A percentile compares a stretch with the other conserved stretches of the same genome.
phyloP scores from a whole-genome alignment of 176 grass and related monocot species.

The Ensete ventricosum region DNA sequence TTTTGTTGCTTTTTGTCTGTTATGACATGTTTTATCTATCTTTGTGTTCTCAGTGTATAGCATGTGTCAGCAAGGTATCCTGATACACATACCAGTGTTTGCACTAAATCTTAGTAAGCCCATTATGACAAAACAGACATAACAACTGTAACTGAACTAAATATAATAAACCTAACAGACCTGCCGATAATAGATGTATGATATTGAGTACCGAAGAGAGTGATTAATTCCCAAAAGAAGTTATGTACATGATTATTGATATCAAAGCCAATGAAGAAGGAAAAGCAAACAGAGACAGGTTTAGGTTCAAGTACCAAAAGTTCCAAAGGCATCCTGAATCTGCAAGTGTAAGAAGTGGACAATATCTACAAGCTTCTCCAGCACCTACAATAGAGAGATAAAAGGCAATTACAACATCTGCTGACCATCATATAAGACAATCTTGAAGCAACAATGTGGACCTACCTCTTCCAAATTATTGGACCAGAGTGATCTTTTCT shows the following conservation, averaged over 20 bases:
- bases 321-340: constrained; percentile 62
- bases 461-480: constrained; percentile 97
- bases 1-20: no score
- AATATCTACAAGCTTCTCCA: constrained; percentile 88
- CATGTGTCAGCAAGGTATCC: no score
- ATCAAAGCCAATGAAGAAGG: no score
- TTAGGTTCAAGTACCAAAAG: constrained; percentile 36
- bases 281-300: no score
- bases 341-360: constrained; percentile 91
- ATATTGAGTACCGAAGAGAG: neutral
- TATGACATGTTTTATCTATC: no score
- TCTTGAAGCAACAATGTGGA: constrained; percentile 29
- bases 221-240: no score
- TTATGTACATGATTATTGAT: no score
- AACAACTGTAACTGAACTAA: constrained; percentile 7
- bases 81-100: no score
- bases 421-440: constrained; percentile 1
- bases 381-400: constrained; percentile 40
- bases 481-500: constrained; percentile 87
- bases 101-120: no score
- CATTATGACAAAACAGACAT: no score
- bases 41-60: no score
- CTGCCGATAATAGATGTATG: constrained; percentile 8
- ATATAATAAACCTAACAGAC: no score
- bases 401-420: neutral